Conservation (phyloP, 441 rosid species). For the Gossypium schwendimanii region DNA sequence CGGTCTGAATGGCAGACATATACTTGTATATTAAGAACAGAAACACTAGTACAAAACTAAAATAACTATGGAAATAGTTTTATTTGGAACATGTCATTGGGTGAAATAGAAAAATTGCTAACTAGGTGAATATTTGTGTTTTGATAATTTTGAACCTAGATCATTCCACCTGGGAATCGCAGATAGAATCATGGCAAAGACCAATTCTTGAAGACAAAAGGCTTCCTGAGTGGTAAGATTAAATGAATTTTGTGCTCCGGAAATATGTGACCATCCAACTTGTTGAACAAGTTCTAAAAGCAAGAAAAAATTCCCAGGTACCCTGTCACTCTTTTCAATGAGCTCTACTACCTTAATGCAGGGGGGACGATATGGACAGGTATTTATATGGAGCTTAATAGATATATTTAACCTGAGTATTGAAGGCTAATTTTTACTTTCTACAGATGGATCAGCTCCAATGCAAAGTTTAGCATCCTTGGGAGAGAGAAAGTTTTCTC, state of each 20-base stretch:
- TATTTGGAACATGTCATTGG: neutral
- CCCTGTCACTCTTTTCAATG: constrained; percentile 60
- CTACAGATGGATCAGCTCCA: constrained; percentile 51
- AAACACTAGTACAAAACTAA: neutral
- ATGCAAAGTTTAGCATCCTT: constrained; percentile 36
- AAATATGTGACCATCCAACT: constrained; percentile 5
- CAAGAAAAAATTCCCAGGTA: constrained; percentile 37
- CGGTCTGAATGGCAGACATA: neutral
- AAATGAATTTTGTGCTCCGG: neutral
- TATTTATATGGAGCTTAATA: constrained; percentile 12
- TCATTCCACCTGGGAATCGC: constrained; percentile 47
- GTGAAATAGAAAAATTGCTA: neutral
- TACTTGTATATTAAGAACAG: neutral
- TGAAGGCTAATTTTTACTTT: constrained; percentile 1
- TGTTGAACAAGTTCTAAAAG: neutral
- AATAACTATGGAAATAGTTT: neutral
- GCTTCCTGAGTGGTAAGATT: constrained; percentile 52
- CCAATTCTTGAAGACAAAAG: constrained; percentile 54
- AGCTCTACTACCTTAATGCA: constrained; percentile 60
- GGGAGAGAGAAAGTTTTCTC: constrained; percentile 35
- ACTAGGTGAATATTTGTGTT: constrained; percentile 4
- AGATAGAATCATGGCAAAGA: constrained; percentile 67
- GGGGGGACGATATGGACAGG: constrained; percentile 80
- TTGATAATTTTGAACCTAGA: constrained; percentile 24
- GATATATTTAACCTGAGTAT: neutral